A percentile compares a stretch with the other conserved stretches of the same genome.
Conservation (phyloP, 495 filamentous ascomycete genomes). For the Penicillium soppii region DNA sequence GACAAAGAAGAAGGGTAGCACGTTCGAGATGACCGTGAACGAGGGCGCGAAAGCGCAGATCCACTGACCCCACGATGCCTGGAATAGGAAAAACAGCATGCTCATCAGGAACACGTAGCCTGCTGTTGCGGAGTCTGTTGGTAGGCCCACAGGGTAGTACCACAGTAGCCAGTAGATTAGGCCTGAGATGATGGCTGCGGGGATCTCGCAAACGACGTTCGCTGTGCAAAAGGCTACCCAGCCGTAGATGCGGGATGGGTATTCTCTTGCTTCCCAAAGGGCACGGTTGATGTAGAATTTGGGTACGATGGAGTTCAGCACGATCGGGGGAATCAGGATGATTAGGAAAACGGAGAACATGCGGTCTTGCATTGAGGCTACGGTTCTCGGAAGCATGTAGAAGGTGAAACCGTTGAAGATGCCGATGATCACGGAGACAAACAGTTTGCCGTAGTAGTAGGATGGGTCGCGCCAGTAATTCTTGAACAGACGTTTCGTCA, state of each 20-base stretch:
- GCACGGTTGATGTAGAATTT: conserved; percentile 78
- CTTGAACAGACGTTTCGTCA: conserved; percentile 64
- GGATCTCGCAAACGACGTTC: conserved; percentile 74
- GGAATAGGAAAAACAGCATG: conserved; percentile 79
- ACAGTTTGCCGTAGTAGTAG: conserved; percentile 75
- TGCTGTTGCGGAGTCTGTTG: conserved; percentile 58
- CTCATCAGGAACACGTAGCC: conserved; percentile 87
- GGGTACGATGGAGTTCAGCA: conserved; percentile 76
- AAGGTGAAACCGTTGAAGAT: conserved; percentile 87
- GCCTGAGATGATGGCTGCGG: conserved; percentile 60
- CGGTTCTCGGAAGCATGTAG: conserved; percentile 65
- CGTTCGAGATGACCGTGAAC: conserved; percentile 78
- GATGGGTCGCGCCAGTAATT: conserved; percentile 71
- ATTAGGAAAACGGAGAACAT: conserved; percentile 80
- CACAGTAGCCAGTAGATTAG: conserved; percentile 73
- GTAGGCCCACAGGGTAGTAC: conserved; percentile 78
- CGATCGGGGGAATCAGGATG: conserved; percentile 68
- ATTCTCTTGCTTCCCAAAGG: conserved; percentile 75
- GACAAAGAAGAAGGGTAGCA: conserved; percentile 64
- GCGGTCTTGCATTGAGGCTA: conserved; percentile 73
- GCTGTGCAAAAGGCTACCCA: conserved; percentile 83
- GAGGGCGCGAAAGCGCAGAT: conserved; percentile 78
- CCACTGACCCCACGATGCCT: conserved; percentile 78
- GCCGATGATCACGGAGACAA: conserved; percentile 65
- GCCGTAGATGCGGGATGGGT: conserved; percentile 74